Conservation (phyloP, 2,329 filamentous ascomycete species). For the Pseudogymnoascus sp. region DNA sequence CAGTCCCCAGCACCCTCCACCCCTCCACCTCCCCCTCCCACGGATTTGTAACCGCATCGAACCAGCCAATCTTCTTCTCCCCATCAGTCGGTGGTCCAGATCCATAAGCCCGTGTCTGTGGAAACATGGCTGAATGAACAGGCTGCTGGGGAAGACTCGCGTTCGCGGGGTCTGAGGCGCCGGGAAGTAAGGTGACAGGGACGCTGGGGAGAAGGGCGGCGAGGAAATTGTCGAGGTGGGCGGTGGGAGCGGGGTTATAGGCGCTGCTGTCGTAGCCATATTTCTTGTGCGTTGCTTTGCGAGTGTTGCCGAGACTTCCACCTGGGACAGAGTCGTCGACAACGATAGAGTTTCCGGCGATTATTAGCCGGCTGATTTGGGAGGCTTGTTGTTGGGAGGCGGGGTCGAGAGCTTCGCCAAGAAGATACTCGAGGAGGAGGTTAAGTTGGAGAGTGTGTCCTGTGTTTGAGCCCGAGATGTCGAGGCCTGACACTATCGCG, state of each 20-base stretch:
- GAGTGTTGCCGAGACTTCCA: slow-evolving; percentile 25
- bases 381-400: slow-evolving; percentile 49
- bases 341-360: slow-evolving; percentile 80
- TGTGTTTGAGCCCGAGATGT: slow-evolving; percentile 64
- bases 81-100: slow-evolving; percentile 29
- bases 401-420: slow-evolving; percentile 66
- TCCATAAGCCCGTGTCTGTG: slow-evolving; percentile 60
- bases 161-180: slow-evolving; percentile 78
- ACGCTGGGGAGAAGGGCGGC: slow-evolving; percentile 73
- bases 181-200: slow-evolving; percentile 82
- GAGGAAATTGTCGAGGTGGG: slow-evolving; percentile 76
- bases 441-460: slow-evolving; percentile 68
- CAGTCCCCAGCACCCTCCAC: slow-evolving; percentile 76
- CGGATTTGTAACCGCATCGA: slow-evolving; percentile 86
- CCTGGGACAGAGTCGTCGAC: slow-evolving; percentile 21
- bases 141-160: slow-evolving; percentile 85
- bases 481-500: slow-evolving; percentile 81
- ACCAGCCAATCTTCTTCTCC: slow-evolving; percentile 52
- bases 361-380: slow-evolving; percentile 73
- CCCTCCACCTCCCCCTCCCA: slow-evolving; percentile 88
- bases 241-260: slow-evolving; percentile 80
- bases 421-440: slow-evolving; percentile 75
- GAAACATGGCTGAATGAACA: slow-evolving; percentile 88
- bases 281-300: slow-evolving; percentile 53
- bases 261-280: slow-evolving; percentile 87